Conservation (phyloP, 352 stramenopile genomes). For the Phytophthora capsici region DNA sequence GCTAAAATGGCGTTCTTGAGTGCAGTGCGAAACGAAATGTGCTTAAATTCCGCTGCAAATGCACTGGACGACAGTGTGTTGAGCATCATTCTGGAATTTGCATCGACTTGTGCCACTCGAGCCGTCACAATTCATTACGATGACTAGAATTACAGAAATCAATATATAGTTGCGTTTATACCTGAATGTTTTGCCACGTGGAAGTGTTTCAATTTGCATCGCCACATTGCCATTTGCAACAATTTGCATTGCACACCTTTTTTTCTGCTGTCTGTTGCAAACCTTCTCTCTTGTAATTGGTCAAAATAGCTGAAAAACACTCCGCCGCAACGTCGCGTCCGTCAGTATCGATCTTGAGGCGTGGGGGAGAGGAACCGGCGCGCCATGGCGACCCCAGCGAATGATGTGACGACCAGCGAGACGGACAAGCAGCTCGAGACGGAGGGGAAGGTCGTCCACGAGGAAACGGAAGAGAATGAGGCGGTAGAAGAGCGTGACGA, state of each 20-base stretch:
- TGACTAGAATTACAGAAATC: constrained; percentile 9
- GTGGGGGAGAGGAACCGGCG: neutral
- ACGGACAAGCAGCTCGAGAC: neutral
- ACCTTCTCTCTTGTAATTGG: too few species aligned
- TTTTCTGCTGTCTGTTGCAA: too few species aligned
- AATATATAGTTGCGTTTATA: too few species aligned
- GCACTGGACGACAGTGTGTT: constrained; percentile 31
- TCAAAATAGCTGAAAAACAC: neutral
- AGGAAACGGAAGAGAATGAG: neutral
- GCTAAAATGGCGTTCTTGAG: constrained; percentile 36
- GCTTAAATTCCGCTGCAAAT: neutral
- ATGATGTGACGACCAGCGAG: constrained; percentile 6
- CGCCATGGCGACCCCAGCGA: constrained; percentile 25
- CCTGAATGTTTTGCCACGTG: neutral
- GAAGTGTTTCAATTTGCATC: neutral
- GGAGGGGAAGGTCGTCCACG: neutral
- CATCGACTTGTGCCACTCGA: constrained; percentile 26
- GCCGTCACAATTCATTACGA: constrained; percentile 32
- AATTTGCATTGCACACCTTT: too few species aligned
- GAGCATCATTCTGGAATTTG: constrained; percentile 29
- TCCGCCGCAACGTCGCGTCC: neutral
- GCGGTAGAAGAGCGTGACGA: neutral
- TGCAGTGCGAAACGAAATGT: neutral
- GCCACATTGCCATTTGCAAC: too few species aligned
- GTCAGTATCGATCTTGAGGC: constrained; percentile 18